Evolutionary conservation across 1,139 yeast species (phyloP), one percentile per base, ranked within the genome.

Genomic region (Meyerozyma sp.): DNA sequence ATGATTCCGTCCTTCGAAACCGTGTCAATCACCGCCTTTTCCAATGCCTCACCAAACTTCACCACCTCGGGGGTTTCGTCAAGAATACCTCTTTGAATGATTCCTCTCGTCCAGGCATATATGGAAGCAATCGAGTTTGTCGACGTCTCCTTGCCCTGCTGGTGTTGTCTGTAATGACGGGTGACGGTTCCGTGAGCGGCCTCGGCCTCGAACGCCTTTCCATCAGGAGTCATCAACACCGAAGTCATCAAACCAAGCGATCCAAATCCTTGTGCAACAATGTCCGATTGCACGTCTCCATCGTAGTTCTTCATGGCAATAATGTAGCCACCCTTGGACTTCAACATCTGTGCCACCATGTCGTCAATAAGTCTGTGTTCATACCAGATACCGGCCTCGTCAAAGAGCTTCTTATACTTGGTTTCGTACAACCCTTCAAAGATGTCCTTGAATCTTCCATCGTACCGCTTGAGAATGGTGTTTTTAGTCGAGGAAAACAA

Each of bases 171-270:
- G 74, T 75, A 91, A 65, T 91, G 98, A 70, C 98, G 86, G 47
- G 97, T 91, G 53, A 91, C 97, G 36, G 98, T 91, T 47, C 97
- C 98, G 65, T 91, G 97, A 25, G 98, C 97, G 49, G 97, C 97
- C 70, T 91, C 98, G 47, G 94, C 77, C 74, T 91, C 97, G 64
- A 89, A 90, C 27, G 96, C 85, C 71, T 86, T 87, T 42, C 98
- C 98, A 67, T 91, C 96, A 41, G 97, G 96, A 30, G 97, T 84
- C 66, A 89, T 80, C 54, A 91, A 79, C 42, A 89, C 95, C 10
- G 97, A 91, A 32, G 97, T 90, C 98, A 91, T 91, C 58, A 91
- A 78, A 43, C 98, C 98, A 53, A 91, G 77, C 25, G 97, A 90
- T 36, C 98, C 98, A 60, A 90, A 91, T 34, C 98, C 98, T 71